Base-by-base conservation (phyloP, 2,329 filamentous ascomycete species). In the Cercospora berteroae region DNA sequence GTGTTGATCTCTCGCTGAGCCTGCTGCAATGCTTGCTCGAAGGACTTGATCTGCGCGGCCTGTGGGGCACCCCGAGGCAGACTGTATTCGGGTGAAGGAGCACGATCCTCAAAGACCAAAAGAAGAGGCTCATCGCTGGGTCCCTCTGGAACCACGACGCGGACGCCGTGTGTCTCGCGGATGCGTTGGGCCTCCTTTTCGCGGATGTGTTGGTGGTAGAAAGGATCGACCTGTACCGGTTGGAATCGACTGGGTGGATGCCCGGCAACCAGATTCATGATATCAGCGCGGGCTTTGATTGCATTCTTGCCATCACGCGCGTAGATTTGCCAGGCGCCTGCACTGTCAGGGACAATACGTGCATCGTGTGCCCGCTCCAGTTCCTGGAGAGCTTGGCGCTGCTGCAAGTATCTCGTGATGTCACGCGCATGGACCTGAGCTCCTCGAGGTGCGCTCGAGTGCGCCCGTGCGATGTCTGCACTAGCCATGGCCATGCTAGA, bases 301-400 rank as follows among this genome's bases (percentile, higher is more conserved):
- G 87, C 86, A 76, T 93, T 96, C 83, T 95, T 96, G 71, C 90
- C 89, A 74, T 97, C 91, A 42, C 90, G 87, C 6, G 92, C 92
- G 80, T 94, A 97, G 64, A 98, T 86, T 78, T 97, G 90, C 93
- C 94, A 97, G 0, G 89, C 89, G 55, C 91, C 87, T 10, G 88
- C 88, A 39, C 89, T 89, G 55, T 92, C 88, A 60, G 86, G 84
- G 74, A 94, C 91, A 77, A 98, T 96, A 78, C 92, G 91, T n/a
- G 93, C 90, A 75, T 91, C 87, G 79, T 97, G 92, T 58, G 87
- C 81, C 67, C 86, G 87, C 82, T 97, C 93, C 13, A 99, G 85
- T 61, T 93, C 88, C 73, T 92, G 88, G 74, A 98, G 90, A 73
- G 94, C 91, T 73, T 89, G 87, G 56, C 92, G 90, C 75, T 95